These are phyloP conservation scores for Erythrobasidium hasegawianum DNA, from an alignment of 1,284 basidiomycete genomes.

Conservation along the genomic window DNA sequence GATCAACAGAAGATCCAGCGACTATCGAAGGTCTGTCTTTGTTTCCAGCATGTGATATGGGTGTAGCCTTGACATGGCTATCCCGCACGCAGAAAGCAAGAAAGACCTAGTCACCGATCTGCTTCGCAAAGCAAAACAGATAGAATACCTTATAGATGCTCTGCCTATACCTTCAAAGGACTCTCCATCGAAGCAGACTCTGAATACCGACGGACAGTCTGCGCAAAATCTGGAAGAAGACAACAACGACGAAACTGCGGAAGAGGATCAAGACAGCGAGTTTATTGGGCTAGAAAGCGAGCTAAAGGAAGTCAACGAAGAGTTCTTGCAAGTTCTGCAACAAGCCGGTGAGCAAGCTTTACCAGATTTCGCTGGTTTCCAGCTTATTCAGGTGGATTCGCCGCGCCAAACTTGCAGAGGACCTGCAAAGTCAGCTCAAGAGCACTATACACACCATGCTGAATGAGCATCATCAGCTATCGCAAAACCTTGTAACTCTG, in stretches of 20 bases:
- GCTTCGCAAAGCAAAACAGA: slow-evolving; percentile 74
- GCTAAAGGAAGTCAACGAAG: slow-evolving; percentile 65
- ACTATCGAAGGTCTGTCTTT: slow-evolving; percentile 61
- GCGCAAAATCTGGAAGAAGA: slow-evolving; percentile 33
- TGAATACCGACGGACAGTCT: slow-evolving; percentile 53
- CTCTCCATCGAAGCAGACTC: slow-evolving; percentile 64
- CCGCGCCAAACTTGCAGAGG: no score
- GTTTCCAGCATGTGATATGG: neutral
- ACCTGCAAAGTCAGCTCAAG: slow-evolving; percentile 10
- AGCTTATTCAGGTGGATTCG: no score
- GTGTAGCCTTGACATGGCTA: neutral
- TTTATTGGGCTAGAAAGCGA: slow-evolving; percentile 56
- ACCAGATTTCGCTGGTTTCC: no score
- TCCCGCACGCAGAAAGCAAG: slow-evolving; percentile 59
- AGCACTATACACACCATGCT: slow-evolving; percentile 19
- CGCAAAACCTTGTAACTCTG: neutral
- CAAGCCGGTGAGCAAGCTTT: slow-evolving; percentile 60
- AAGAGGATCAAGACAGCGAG: slow-evolving; percentile 41
- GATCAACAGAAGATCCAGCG: slow-evolving; percentile 61
- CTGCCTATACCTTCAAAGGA: slow-evolving; percentile 61
- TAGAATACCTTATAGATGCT: slow-evolving; percentile 71
- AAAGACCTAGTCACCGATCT: slow-evolving; percentile 73
- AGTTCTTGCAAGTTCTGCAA: slow-evolving; percentile 65
- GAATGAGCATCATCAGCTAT: slow-evolving; percentile 28
- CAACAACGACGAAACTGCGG: slow-evolving; percentile 41